Percentiles rank a stretch among this genome's conserved stretches.
Evolutionary conservation across 2,329 filamentous ascomycete species (phyloP).

Genomic region (Keithomyces neogunnii): DNA sequence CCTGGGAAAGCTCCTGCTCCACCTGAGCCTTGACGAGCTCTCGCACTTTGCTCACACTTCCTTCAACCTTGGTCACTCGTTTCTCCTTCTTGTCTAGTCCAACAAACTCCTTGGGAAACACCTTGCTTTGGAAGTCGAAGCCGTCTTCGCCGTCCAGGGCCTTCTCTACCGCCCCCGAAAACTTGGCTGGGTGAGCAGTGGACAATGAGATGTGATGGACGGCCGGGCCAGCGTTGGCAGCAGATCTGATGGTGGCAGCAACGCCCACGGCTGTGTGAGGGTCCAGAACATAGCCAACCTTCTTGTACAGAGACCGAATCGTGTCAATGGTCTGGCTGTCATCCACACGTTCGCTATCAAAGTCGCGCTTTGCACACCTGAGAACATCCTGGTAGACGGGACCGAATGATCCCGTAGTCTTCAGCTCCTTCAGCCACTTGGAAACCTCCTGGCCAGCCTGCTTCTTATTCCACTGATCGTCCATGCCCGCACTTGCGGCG

Average conservation of each 20-base stretch:
- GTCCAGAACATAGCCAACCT: slow-evolving; percentile 73
- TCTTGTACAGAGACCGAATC: slow-evolving; percentile 47
- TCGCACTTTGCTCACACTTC: slow-evolving; percentile 66
- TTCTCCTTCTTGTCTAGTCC: slow-evolving; percentile 70
- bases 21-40: slow-evolving; percentile 70
- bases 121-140: slow-evolving; percentile 66
- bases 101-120: slow-evolving; percentile 74
- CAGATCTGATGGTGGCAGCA: slow-evolving; percentile 63
- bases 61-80: slow-evolving; percentile 61
- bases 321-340: slow-evolving; percentile 60
- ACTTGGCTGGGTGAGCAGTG: slow-evolving; percentile 95
- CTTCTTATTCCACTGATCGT: slow-evolving; percentile 57
- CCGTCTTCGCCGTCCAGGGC: slow-evolving; percentile 63
- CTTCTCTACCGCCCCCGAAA: slow-evolving; percentile 72
- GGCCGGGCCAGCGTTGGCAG: slow-evolving; percentile 40
- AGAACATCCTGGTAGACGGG: slow-evolving; percentile 69
- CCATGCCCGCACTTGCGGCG: slow-evolving; percentile 48
- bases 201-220: slow-evolving; percentile 75
- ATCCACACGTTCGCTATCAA: slow-evolving; percentile 70
- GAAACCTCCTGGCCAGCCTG: slow-evolving; percentile 69
- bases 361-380: slow-evolving; percentile 60
- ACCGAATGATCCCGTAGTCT: slow-evolving; percentile 70
- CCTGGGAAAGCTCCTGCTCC: slow-evolving; percentile 47
- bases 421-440: slow-evolving; percentile 71
- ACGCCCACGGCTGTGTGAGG: slow-evolving; percentile 89